A percentile compares a stretch with the other conserved stretches of the same genome.
Evolutionary conservation across 345 rosid species (phyloP).

Genomic region (Rhodomyrtus tomentosa): DNA sequence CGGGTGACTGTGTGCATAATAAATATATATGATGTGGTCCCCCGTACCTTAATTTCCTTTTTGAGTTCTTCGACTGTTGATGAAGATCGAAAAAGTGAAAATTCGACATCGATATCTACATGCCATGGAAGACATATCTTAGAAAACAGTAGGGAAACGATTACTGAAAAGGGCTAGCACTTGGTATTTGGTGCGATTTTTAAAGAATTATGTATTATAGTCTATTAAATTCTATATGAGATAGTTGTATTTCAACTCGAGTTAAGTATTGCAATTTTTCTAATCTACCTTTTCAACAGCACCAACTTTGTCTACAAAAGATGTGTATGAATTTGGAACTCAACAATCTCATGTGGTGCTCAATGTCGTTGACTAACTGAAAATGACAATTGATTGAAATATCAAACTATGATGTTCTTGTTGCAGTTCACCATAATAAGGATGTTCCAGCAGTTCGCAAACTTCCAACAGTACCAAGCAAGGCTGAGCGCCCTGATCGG

Average conservation of each 20-base stretch:
- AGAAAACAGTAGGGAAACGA: neutral
- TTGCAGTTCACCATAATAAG: slow-evolving; percentile 27
- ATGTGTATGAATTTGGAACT: neutral
- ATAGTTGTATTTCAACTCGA: neutral
- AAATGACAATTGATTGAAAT: neutral
- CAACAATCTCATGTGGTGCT: neutral
- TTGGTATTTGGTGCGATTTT: neutral
- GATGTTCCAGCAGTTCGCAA: slow-evolving; percentile 23
- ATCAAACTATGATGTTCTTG: neutral
- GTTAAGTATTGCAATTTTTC: neutral
- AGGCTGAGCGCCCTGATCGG: slow-evolving; percentile 26
- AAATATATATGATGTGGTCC: neutral
- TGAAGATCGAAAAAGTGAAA: neutral
- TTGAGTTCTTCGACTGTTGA: neutral
- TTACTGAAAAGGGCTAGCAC: neutral
- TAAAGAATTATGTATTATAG: neutral
- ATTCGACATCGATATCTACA: neutral
- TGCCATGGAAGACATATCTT: neutral
- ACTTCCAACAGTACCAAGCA: slow-evolving; percentile 30
- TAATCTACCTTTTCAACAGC: neutral
- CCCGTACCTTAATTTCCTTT: neutral
- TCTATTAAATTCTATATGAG: neutral
- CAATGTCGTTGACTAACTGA: neutral
- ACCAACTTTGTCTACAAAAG: neutral
- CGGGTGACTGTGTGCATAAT: neutral